Conservation (phyloP, 192 early-diverging fungal genomes). For the Podila epigama region DNA sequence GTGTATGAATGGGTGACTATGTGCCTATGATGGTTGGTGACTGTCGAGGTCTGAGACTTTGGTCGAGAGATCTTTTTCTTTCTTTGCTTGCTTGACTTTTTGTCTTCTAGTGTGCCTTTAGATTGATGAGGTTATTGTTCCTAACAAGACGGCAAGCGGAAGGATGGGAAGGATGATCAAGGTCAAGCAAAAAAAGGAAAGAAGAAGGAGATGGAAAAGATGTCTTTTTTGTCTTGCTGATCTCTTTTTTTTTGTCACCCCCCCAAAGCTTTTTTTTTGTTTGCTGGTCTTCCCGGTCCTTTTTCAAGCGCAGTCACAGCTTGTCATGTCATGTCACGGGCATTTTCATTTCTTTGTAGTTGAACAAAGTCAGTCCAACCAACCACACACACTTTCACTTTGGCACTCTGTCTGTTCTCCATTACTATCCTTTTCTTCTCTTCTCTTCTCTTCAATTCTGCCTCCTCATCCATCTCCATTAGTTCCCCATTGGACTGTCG, state of each 20-base stretch:
- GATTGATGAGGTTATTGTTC: not conserved
- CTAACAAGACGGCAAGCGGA: conserved; percentile 1
- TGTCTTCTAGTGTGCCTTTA: not conserved
- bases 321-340: not conserved
- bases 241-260: not conserved
- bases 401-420: not conserved
- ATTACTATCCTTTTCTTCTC: not conserved
- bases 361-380: not conserved
- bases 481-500: no score
- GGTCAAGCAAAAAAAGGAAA: not conserved
- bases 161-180: not conserved
- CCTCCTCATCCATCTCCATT: not conserved
- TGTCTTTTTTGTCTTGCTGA: not conserved
- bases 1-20: not conserved
- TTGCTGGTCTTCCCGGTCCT: not conserved
- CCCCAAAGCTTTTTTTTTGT: conserved; percentile 1
- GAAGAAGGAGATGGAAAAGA: not conserved
- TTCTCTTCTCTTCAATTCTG: not conserved
- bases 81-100: not conserved
- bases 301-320: not conserved
- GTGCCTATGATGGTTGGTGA: not conserved
- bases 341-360: no score
- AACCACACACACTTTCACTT: no score
- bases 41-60: conserved; percentile 1
- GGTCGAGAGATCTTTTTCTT: not conserved